Percentiles rank a stretch among this genome's conserved stretches.
Conservation (phyloP, 257 asterid genomes). For the Fraxinus cuspidata region DNA sequence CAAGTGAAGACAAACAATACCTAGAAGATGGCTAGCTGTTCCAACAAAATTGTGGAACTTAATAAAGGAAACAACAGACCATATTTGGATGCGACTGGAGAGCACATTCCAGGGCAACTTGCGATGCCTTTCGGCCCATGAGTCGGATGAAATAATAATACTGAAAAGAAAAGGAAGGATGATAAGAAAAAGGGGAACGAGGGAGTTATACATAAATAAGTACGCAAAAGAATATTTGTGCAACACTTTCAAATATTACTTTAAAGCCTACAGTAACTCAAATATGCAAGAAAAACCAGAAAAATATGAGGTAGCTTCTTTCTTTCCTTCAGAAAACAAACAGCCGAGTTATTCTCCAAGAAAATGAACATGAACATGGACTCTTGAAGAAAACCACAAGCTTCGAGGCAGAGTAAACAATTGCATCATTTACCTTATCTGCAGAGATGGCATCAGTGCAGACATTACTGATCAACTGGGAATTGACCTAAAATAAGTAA, state of each 20-base stretch:
- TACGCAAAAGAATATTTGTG: not conserved
- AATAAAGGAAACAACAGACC: slow-evolving; percentile 48
- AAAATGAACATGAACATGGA: slow-evolving; percentile 14
- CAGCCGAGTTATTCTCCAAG: slow-evolving; percentile 7
- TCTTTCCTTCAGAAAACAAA: not conserved
- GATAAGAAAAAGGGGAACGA: slow-evolving; percentile 1
- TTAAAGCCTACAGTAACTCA: not conserved
- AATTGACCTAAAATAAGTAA: slow-evolving; percentile 68
- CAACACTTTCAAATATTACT: not conserved
- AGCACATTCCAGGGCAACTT: slow-evolving; percentile 94
- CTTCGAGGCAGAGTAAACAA: slow-evolving; percentile 14
- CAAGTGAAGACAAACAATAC: not conserved
- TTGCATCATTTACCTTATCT: slow-evolving; percentile 63
- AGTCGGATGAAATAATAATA: slow-evolving; percentile 93
- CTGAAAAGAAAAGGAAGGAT: slow-evolving; percentile 40
- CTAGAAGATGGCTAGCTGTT: slow-evolving; percentile 10
- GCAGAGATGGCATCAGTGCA: slow-evolving; percentile 98
- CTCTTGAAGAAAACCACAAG: slow-evolving; percentile 16
- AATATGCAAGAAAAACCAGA: not conserved
- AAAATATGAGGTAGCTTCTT: not conserved
- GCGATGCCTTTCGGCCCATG: slow-evolving; percentile 98
- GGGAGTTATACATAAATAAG: slow-evolving; percentile 5
- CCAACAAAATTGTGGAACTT: not conserved
- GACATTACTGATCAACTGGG: slow-evolving; percentile 97
- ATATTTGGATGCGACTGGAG: slow-evolving; percentile 98